phyloP scores from a whole-genome alignment of 345 rosid species.

The Brassica carinata region DNA sequence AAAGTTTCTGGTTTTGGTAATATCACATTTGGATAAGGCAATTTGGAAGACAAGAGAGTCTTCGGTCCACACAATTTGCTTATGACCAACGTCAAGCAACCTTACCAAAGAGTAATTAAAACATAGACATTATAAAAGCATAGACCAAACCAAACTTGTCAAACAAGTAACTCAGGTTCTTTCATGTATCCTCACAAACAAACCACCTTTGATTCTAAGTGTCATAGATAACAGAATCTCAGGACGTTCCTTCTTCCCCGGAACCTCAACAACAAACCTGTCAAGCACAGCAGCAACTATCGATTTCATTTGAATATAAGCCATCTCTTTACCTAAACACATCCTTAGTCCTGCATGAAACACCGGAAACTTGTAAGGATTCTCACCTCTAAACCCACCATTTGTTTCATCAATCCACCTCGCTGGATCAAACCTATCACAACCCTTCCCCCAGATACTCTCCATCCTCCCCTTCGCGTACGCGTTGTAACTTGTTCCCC shows the following conservation, averaged over 20 bases:
- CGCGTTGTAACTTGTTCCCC: slow-evolving; percentile 66
- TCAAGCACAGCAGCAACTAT: slow-evolving; percentile 53
- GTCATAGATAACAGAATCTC: slow-evolving; percentile 46
- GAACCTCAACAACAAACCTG: slow-evolving; percentile 58
- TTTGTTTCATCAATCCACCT: slow-evolving; percentile 57
- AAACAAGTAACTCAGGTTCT: slow-evolving; percentile 37
- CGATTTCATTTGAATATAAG: slow-evolving; percentile 75
- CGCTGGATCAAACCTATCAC: slow-evolving; percentile 63
- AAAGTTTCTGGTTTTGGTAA: too few species aligned
- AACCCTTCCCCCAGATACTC: slow-evolving; percentile 68
- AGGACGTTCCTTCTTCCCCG: slow-evolving; percentile 47
- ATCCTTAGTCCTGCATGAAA: slow-evolving; percentile 79
- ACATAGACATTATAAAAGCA: background rate
- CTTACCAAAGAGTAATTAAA: background rate
- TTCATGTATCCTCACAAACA: slow-evolving; percentile 49
- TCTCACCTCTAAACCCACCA: slow-evolving; percentile 44
- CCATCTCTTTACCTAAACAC: slow-evolving; percentile 86
- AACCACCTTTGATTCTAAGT: slow-evolving; percentile 64
- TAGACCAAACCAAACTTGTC: background rate
- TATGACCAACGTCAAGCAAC: too few species aligned
- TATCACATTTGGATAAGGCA: too few species aligned
- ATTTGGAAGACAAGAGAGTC: too few species aligned
- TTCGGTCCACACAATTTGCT: too few species aligned
- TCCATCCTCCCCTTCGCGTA: slow-evolving; percentile 78
- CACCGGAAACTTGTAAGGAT: slow-evolving; percentile 63